Percentiles rank a stretch among this genome's conserved stretches.
Conservation (phyloP, 2,329 filamentous ascomycete species). For the Ophiostoma novo-ulmi region DNA sequence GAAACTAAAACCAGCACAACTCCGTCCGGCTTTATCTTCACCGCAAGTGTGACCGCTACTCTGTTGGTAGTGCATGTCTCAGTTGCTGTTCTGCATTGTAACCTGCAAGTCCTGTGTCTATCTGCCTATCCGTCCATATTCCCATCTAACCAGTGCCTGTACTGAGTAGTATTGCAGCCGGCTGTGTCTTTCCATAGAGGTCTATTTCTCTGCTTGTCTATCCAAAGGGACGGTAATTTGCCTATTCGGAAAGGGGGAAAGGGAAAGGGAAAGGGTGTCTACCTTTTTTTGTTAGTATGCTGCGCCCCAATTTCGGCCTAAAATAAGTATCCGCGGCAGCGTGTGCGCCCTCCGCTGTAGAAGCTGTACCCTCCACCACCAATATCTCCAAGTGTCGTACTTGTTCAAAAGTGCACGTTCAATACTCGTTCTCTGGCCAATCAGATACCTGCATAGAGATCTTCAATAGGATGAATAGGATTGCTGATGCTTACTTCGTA, state of each 20-base stretch:
- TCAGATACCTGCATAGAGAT: background rate
- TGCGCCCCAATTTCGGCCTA: conserved; percentile 1
- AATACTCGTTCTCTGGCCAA: background rate
- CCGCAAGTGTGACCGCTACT: conserved; percentile 16
- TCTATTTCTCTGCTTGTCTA: background rate
- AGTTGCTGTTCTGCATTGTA: background rate
- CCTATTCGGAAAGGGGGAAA: background rate
- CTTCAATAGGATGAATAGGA: no score
- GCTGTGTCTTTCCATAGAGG: background rate
- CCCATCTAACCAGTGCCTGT: background rate
- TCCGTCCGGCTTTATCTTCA: conserved; percentile 11
- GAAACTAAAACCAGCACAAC: background rate
- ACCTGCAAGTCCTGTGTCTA: no score
- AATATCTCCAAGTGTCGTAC: background rate
- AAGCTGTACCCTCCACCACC: background rate
- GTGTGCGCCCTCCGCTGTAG: background rate
- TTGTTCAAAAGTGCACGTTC: background rate
- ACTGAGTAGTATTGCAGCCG: background rate
- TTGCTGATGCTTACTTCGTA: background rate
- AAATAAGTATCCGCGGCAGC: background rate
- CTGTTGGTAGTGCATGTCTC: conserved; percentile 6
- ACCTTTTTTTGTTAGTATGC: background rate
- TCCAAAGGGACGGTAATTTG: background rate
- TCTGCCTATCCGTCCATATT: background rate
- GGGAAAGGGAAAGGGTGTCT: background rate